These are phyloP conservation scores for Trichomonas gallinae DNA, from an alignment of 208 protist species.

Conservation along the genomic window DNA sequence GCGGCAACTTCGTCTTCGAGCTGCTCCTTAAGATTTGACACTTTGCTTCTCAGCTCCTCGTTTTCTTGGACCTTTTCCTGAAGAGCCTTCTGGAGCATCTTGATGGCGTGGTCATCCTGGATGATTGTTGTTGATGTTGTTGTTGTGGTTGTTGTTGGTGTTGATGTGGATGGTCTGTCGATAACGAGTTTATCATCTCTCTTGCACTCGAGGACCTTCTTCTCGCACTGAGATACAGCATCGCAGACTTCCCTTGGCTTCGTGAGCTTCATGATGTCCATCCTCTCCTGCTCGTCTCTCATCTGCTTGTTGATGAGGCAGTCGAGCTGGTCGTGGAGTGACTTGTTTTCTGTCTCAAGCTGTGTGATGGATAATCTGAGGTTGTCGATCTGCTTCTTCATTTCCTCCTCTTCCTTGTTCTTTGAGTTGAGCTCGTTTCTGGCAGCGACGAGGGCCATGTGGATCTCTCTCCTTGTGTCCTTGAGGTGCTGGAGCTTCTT, in stretches of 20 bases:
- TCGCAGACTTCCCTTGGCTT: no score
- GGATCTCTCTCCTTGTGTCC: background rate
- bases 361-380: background rate
- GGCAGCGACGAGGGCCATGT: background rate
- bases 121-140: no score
- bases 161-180: background rate
- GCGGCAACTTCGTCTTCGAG: background rate
- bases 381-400: background rate
- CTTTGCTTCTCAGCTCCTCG: background rate
- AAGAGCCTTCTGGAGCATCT: background rate
- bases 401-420: background rate
- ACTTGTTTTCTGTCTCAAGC: background rate
- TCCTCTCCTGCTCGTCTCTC: background rate
- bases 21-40: background rate
- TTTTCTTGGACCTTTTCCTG: background rate
- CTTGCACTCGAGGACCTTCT: background rate
- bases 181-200: background rate
- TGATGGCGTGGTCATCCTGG: background rate
- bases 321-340: background rate
- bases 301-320: background rate
- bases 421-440: background rate
- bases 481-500: background rate
- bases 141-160: no score
- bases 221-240: background rate
- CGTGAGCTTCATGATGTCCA: background rate